A percentile compares a stretch with the other conserved stretches of the same genome.
Evolutionary conservation across 345 rosid genomes (phyloP).

Genomic region (Laguncularia racemosa): DNA sequence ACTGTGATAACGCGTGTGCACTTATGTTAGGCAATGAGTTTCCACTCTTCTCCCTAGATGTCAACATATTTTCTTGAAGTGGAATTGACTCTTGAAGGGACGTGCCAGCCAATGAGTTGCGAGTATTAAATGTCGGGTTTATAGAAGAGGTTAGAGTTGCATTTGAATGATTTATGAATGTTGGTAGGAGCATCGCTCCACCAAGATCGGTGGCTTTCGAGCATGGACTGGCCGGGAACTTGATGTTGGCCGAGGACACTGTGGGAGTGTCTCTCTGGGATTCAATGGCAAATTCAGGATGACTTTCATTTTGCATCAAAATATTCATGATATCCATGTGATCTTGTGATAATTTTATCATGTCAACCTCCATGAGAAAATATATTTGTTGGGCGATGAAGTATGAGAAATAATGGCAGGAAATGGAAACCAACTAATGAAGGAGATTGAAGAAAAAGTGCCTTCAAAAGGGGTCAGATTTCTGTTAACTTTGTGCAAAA

Average conservation of each 20-base stretch:
- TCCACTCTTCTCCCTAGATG: too few species aligned
- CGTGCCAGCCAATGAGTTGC: too few species aligned
- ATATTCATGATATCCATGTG: slow-evolving; percentile 19
- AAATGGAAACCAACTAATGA: neutral
- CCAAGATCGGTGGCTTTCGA: too few species aligned
- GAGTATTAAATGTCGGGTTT: too few species aligned
- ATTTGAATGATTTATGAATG: too few species aligned
- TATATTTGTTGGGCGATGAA: neutral
- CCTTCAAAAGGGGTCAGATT: slow-evolving; percentile 1
- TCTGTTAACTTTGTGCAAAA: neutral
- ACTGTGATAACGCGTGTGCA: too few species aligned
- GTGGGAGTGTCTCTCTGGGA: slow-evolving; percentile 1
- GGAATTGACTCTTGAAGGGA: too few species aligned
- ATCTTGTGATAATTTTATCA: slow-evolving; percentile 18
- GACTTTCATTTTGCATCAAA: slow-evolving; percentile 14
- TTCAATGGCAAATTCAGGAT: slow-evolving; percentile 5
- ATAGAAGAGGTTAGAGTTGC: too few species aligned
- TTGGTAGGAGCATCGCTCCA: too few species aligned
- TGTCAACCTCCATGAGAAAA: slow-evolving; percentile 13
- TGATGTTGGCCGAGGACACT: neutral
- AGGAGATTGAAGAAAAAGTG: neutral
- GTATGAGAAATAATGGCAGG: slow-evolving; percentile 7
- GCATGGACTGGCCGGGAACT: too few species aligned
- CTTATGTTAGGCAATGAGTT: too few species aligned
- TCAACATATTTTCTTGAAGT: too few species aligned